Conservation (phyloP, 192 early-diverging fungal genomes). For the Linnemannia zychae region DNA sequence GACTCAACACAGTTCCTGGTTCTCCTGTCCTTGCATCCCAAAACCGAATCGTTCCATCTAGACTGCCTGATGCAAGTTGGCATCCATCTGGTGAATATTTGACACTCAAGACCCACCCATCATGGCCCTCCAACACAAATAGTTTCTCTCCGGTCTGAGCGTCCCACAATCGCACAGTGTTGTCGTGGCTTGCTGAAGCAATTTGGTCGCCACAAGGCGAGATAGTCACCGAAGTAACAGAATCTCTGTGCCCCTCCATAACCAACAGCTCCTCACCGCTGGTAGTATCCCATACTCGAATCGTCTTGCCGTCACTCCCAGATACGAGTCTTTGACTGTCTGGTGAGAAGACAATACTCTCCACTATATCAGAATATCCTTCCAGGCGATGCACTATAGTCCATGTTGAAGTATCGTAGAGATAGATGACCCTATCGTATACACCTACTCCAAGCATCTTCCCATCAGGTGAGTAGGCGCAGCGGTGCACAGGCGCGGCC, state of each 20-base stretch:
- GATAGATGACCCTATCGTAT: not conserved
- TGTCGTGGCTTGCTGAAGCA: not conserved
- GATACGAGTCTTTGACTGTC: not conserved
- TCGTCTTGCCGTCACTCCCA: not conserved
- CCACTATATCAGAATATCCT: not conserved
- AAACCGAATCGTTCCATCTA: not conserved
- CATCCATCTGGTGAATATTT: not conserved
- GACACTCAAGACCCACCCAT: not conserved
- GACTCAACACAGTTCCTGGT: no score
- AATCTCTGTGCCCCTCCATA: not conserved
- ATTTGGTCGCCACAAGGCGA: constrained; percentile 3
- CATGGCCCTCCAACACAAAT: not conserved
- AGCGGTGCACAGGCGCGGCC: not conserved
- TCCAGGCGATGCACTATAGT: not conserved
- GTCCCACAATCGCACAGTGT: constrained; percentile 6
- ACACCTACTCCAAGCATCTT: not conserved
- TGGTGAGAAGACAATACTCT: not conserved
- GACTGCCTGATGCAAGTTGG: not conserved
- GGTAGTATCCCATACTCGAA: no score
- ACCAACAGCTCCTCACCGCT: not conserved
- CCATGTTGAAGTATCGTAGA: not conserved
- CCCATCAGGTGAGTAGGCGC: constrained; percentile 8
- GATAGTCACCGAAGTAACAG: not conserved
- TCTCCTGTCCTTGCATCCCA: not conserved
- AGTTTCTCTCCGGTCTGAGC: not conserved